These are phyloP conservation scores for Cladosporium halotolerans DNA, from an alignment of 2,329 filamentous ascomycete species.

Conservation along the genomic window DNA sequence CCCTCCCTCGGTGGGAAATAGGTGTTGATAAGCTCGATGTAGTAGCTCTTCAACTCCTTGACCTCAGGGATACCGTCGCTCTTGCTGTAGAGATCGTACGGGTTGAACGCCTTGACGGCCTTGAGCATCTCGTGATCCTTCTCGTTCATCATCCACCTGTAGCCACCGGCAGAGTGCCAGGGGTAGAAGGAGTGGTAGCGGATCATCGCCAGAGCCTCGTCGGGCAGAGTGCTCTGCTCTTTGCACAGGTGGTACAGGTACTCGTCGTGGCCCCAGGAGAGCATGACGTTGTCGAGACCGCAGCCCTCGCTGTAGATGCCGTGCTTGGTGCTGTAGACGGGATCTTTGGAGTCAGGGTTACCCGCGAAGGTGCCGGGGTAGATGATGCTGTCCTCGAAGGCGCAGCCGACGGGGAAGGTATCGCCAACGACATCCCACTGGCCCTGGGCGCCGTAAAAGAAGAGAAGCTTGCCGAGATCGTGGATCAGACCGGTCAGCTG, in stretches of 20 bases:
- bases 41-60: slow-evolving; percentile 73
- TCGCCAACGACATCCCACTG: slow-evolving; percentile 94
- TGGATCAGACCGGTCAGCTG: slow-evolving; percentile 72
- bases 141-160: slow-evolving; percentile 74
- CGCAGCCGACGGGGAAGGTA: slow-evolving; percentile 73
- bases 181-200: slow-evolving; percentile 90
- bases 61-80: slow-evolving; percentile 71
- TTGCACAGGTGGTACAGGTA: slow-evolving; percentile 83
- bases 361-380: slow-evolving; percentile 69
- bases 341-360: slow-evolving; percentile 68
- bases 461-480: slow-evolving; percentile 73
- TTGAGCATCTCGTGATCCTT: slow-evolving; percentile 74
- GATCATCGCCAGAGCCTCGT: slow-evolving; percentile 85
- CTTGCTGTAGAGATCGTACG: slow-evolving; percentile 89
- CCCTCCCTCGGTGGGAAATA: slow-evolving; percentile 39
- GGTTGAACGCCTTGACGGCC: slow-evolving; percentile 81
- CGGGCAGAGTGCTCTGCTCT: slow-evolving; percentile 70
- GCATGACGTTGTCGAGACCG: slow-evolving; percentile 80
- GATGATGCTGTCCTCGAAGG: slow-evolving; percentile 64
- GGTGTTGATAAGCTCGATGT: slow-evolving; percentile 67
- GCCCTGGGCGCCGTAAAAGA: slow-evolving; percentile 74
- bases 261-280: slow-evolving; percentile 86
- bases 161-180: slow-evolving; percentile 79
- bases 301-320: slow-evolving; percentile 77
- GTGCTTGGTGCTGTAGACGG: slow-evolving; percentile 66